Conservation (phyloP, 1,284 basidiomycete genomes). For the Psilocybe mexicana region DNA sequence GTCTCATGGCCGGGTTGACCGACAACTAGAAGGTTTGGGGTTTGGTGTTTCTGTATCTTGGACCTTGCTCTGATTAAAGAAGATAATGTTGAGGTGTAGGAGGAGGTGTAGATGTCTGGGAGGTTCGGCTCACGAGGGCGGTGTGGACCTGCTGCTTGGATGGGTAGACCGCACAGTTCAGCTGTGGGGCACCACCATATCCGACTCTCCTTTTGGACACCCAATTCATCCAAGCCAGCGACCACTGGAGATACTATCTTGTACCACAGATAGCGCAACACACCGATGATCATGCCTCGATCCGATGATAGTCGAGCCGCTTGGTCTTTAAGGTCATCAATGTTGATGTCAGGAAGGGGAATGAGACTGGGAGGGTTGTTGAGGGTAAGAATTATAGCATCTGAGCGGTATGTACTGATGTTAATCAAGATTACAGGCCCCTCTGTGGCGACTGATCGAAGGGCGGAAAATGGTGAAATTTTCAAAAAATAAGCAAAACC, state of each 20-base stretch:
- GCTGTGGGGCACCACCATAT: conserved; percentile 48
- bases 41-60: background rate
- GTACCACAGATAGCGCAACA: background rate
- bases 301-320: too few species aligned
- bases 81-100: conserved; percentile 26
- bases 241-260: background rate
- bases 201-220: conserved; percentile 17
- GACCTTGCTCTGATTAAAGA: background rate
- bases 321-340: background rate
- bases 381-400: background rate
- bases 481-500: background rate
- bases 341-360: background rate
- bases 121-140: conserved; percentile 13
- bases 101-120: conserved; percentile 34
- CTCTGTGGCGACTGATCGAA: background rate
- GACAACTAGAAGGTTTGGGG: too few species aligned
- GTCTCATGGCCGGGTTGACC: too few species aligned
- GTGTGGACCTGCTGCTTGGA: conserved; percentile 39
- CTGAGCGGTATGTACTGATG: background rate
- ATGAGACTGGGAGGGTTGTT: background rate
- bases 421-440: background rate
- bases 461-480: background rate
- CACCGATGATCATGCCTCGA: too few species aligned
- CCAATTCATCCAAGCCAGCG: background rate
- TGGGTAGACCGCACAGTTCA: conserved; percentile 34